These are phyloP conservation scores for Pseudonitzschia pungens DNA, from an alignment of 108 stramenopile species.

Conservation along the genomic window DNA sequence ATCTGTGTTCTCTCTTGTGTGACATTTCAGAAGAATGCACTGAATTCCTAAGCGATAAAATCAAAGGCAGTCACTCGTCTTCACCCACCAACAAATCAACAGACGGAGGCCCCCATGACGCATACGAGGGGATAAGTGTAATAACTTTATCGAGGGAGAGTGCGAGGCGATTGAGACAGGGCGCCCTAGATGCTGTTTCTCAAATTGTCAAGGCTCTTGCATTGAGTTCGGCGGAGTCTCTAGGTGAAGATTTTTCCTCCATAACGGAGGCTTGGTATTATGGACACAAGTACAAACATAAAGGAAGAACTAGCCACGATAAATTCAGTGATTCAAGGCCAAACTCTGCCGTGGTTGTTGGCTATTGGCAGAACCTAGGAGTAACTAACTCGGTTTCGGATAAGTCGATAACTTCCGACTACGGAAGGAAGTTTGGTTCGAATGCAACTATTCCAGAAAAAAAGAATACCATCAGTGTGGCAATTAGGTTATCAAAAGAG, in stretches of 20 bases:
- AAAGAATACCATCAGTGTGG: constrained; percentile 41
- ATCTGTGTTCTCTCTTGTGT: constrained; percentile 68
- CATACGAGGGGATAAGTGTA: constrained; percentile 27
- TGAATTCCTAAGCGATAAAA: constrained; percentile 71
- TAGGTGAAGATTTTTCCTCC: constrained; percentile 22
- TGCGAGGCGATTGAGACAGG: constrained; percentile 61
- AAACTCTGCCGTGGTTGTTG: constrained; percentile 2
- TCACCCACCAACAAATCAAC: constrained; percentile 13
- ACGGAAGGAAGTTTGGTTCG: neutral
- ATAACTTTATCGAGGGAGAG: constrained; percentile 56
- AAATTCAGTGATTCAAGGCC: neutral
- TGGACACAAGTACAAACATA: neutral
- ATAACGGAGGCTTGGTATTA: constrained; percentile 38
- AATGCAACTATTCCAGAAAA: neutral
- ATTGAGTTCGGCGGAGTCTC: constrained; percentile 29
- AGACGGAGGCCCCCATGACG: constrained; percentile 15
- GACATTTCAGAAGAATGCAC: constrained; percentile 72
- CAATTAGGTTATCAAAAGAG: constrained; percentile 73
- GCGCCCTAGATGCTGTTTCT: constrained; percentile 67
- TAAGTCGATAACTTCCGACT: neutral
- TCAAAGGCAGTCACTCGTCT: constrained; percentile 34
- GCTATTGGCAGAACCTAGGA: constrained; percentile 18
- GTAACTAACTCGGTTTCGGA: neutral
- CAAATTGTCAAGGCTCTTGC: constrained; percentile 47
- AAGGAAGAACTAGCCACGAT: neutral